Percentiles rank a stretch among this genome's conserved stretches.
Evolutionary conservation across 2,329 filamentous ascomycete genomes (phyloP).

Genomic region (Laburnicola sp.): DNA sequence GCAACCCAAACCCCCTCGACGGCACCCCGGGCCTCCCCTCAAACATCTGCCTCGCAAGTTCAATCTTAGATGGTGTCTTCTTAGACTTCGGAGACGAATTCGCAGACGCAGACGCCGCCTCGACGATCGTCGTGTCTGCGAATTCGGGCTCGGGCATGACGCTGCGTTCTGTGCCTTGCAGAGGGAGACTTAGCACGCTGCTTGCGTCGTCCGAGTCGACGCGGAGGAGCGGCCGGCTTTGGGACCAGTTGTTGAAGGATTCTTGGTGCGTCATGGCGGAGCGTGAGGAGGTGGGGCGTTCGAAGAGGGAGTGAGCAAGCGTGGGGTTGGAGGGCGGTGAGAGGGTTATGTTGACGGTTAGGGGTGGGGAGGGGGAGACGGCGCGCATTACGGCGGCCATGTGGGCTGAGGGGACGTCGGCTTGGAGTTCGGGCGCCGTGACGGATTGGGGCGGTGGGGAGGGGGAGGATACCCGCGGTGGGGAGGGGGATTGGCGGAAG

Average conservation of each 20-base stretch:
- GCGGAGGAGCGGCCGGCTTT: constrained; percentile 14
- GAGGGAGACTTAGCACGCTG: constrained; percentile 28
- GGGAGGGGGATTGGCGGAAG: constrained; percentile 11
- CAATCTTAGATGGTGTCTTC: constrained; percentile 4
- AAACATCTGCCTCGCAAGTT: constrained; percentile 18
- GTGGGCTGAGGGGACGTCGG: constrained; percentile 13
- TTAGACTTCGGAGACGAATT: neutral
- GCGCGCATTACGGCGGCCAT: constrained; percentile 13
- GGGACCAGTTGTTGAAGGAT: constrained; percentile 1
- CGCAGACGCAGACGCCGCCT: neutral
- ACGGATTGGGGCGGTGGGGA: neutral
- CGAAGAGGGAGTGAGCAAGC: neutral
- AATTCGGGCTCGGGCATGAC: constrained; percentile 19
- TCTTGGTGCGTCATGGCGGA: constrained; percentile 5
- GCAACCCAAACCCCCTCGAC: constrained; percentile 8
- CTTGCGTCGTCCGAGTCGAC: constrained; percentile 17
- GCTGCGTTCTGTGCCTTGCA: constrained; percentile 20
- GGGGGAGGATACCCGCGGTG: constrained; percentile 1
- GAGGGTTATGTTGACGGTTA: neutral
- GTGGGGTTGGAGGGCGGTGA: neutral
- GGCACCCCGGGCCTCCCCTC: constrained; percentile 12
- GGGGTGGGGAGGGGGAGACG: constrained; percentile 7
- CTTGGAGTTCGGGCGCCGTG: constrained; percentile 3
- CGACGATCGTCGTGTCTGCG: constrained; percentile 18
- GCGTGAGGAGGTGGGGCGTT: constrained; percentile 11